Conservation (phyloP, 2,329 filamentous ascomycete genomes). For the Paecilomyces formosus region DNA sequence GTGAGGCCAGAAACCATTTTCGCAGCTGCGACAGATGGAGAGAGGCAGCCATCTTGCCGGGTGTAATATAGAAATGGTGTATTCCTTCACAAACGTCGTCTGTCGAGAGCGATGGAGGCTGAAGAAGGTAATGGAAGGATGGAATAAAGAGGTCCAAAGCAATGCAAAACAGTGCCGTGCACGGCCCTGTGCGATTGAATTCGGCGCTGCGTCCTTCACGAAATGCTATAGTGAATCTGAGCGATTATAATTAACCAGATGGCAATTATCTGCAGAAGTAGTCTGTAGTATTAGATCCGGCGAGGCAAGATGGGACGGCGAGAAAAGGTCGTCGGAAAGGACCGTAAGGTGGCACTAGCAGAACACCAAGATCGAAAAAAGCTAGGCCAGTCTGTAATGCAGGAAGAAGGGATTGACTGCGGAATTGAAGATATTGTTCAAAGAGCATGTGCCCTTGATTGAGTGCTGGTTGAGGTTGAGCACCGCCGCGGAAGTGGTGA, state of each 20-base stretch:
- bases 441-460: background rate
- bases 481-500: background rate
- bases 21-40: slow-evolving; percentile 55
- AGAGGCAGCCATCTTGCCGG: slow-evolving; percentile 36
- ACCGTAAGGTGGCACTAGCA: background rate
- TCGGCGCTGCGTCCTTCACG: background rate
- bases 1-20: slow-evolving; percentile 77
- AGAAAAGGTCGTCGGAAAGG: background rate
- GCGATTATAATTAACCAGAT: background rate
- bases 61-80: background rate
- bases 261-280: background rate
- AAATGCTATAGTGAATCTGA: background rate
- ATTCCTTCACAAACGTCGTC: background rate
- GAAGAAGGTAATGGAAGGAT: background rate
- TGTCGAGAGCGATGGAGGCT: background rate
- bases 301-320: slow-evolving; percentile 1
- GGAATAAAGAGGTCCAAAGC: background rate
- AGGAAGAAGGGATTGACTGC: background rate
- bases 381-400: background rate
- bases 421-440: background rate
- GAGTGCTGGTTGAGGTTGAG: background rate
- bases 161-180: background rate
- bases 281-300: background rate
- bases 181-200: background rate
- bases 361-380: background rate